Base-by-base conservation (phyloP, 2,329 filamentous ascomycete genomes). In the Ustilaginoidea virens region DNA sequence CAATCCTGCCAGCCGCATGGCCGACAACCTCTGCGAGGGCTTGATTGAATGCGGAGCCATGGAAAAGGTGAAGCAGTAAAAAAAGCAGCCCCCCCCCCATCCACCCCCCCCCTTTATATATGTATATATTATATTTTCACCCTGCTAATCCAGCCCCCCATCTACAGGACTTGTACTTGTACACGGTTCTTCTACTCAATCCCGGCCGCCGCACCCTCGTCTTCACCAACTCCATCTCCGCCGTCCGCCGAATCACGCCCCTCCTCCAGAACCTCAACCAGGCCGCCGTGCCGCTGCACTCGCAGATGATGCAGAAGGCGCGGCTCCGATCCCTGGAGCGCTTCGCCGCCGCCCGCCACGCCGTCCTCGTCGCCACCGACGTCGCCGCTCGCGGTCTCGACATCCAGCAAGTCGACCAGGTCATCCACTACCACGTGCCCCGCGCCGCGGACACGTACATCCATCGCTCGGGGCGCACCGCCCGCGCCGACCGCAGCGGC, bases 221-320 rank as follows among this genome's bases (percentile, higher is more conserved):
- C 27, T 98, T 98, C 51, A 85, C 86, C 17, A 98, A 98, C 57
- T 93, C 86, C 25, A 94, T 98, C 51, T 81, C 80, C 29, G 80
- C 87, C 3, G 87, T 93, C 29, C 78, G 85, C 25, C 81, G 90
- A 21, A 62, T 98, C 9, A 74, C 78, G 0, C 82, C 87, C 1
- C 70, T 94, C 46, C 67, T 98, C 2, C 74, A 87, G 41, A 82
- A 81, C 39, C 71, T 98, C 28, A 70, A 77, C 36, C 63, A 94
- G 7, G 74, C 77, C 3, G 79, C 76, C 1, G 61, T 82, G 8
- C 74, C 80, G 0, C 61, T 98, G 1, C 90, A 98, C 53, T 94
- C 85, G 1, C 80, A 85, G 38, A 96, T 98, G 90, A 67, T 75
- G 1, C 90, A 98, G 54, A 96, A 96, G 52, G 86, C 90, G 3